Base-by-base conservation (phyloP, 2,329 filamentous ascomycete species). In the Seiridium unicorne region DNA sequence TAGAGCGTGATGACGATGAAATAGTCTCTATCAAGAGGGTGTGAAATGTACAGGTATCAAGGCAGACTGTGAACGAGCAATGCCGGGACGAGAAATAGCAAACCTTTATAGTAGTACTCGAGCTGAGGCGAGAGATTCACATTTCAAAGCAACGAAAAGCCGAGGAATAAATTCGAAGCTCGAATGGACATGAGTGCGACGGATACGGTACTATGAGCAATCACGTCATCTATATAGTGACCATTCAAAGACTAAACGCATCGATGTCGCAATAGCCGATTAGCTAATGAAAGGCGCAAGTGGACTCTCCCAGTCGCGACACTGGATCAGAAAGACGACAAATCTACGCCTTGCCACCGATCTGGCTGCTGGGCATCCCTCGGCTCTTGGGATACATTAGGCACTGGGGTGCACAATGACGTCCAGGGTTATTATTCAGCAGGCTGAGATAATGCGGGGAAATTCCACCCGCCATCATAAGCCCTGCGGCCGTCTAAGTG, bases 71-170 rank as follows among this genome's bases (percentile, higher is more conserved):
- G 18, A 26, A 26, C 18, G 18, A 26, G 18, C 18, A 26, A 26
- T 26, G 18, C 18, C 18, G 18, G 18, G 1, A 26, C 18, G 18
- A 26, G 18, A 26, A 26, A 26, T 26, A 26, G 18, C 18, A 26
- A 26, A 5, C 44, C 40, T 56, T n/a, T 56, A 56, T 56, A 56
- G 2, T 42, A 7, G 38, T 10, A n/a, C 10, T 9, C 7, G 8
- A 56, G 5, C 42, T 26, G 54, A 38, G 18, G 34, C 18, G 5
- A 36, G n/a, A 10, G n/a, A 47, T 26, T 26, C 10, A 10, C 18
- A 60, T 60, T 60, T 60, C 40, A 57, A 60, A 60, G 57, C 59
- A 57, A 46, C 3, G 10, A 38, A 31, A 40, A 13, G 9, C 46
- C n/a, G 7, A 31, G 49, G 44, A 40, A 36, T 36, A 8, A n/a